A percentile compares a stretch with the other conserved stretches of the same genome.
phyloP scores from a whole-genome alignment of 2,329 filamentous ascomycete species.

The Parafenestella ontariensis region DNA sequence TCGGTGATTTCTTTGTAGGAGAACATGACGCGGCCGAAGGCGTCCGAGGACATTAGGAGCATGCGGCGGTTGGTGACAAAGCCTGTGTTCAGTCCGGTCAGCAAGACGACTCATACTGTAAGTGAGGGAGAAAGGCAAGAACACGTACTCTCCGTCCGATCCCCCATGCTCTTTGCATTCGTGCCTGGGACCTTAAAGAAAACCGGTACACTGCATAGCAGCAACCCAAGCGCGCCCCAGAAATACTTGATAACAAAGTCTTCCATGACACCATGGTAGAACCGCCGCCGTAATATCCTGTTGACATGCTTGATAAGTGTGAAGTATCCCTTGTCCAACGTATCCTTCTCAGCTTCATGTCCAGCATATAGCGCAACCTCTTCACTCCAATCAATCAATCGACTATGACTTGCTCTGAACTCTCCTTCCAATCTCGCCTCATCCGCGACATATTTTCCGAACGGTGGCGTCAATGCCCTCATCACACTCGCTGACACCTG shows the following conservation, averaged over 20 bases:
- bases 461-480: constrained; percentile 92
- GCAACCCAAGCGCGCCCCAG: constrained; percentile 90
- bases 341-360: constrained; percentile 94
- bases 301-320: constrained; percentile 99
- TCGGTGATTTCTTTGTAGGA: constrained; percentile 85
- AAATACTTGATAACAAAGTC: constrained; percentile 99
- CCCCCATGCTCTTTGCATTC: constrained; percentile 66
- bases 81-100: no score
- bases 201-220: constrained; percentile 93
- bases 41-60: constrained; percentile 87
- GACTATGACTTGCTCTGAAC: constrained; percentile 92
- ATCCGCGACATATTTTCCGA: constrained; percentile 96
- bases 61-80: constrained; percentile 95
- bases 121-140: no score
- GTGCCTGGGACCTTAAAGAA: constrained; percentile 88
- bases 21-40: constrained; percentile 56
- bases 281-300: constrained; percentile 83
- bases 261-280: constrained; percentile 99
- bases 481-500: constrained; percentile 92
- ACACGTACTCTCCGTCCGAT: constrained; percentile 66
- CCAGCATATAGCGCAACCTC: constrained; percentile 92
- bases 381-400: constrained; percentile 94
- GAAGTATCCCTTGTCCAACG: constrained; percentile 97
- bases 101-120: no score
- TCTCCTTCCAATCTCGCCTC: constrained; percentile 94